Evolutionary conservation across 495 filamentous ascomycete genomes (phyloP).

Genomic region (Neurospora terricola): DNA sequence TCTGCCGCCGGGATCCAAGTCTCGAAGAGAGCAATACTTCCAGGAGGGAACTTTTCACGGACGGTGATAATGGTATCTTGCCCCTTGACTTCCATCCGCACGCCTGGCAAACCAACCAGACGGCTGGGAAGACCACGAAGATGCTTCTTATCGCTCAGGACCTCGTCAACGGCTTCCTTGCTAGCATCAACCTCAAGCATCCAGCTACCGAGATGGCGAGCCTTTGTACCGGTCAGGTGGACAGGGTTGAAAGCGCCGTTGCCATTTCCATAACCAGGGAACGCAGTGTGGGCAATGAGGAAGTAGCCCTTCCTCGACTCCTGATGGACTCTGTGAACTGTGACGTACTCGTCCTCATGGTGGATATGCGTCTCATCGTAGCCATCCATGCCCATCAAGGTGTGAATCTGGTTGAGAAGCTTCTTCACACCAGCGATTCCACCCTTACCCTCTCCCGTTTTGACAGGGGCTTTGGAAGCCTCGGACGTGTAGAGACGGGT

Average conservation of each 20-base stretch:
- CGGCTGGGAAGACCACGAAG: conserved; percentile 74
- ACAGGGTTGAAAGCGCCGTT: conserved; percentile 68
- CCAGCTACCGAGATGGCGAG: conserved; percentile 80
- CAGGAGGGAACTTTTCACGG: conserved; percentile 75
- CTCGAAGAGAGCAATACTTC: conserved; percentile 89
- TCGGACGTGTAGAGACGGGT: conserved; percentile 68
- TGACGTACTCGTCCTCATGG: conserved; percentile 91
- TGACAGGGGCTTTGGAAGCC: conserved; percentile 51
- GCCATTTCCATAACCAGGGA: conserved; percentile 74
- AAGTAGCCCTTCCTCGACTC: conserved; percentile 86
- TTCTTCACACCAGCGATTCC: conserved; percentile 88
- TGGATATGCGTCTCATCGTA: conserved; percentile 95
- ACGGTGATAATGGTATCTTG: conserved; percentile 71
- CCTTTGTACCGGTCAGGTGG: conserved; percentile 61
- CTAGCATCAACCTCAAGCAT: conserved; percentile 69
- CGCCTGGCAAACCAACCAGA: conserved; percentile 61
- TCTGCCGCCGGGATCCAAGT: conserved; percentile 86
- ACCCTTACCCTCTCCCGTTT: conserved; percentile 52
- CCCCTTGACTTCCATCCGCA: conserved; percentile 54
- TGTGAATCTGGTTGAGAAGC: conserved; percentile 85
- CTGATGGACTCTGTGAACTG: conserved; percentile 90
- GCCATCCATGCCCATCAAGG: conserved; percentile 82
- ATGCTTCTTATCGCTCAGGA: conserved; percentile 54
- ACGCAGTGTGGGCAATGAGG: conserved; percentile 89
- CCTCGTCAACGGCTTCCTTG: conserved; percentile 52